These are phyloP conservation scores for Theileria equi DNA, from an alignment of 169 alveolate species.

Conservation along the genomic window DNA sequence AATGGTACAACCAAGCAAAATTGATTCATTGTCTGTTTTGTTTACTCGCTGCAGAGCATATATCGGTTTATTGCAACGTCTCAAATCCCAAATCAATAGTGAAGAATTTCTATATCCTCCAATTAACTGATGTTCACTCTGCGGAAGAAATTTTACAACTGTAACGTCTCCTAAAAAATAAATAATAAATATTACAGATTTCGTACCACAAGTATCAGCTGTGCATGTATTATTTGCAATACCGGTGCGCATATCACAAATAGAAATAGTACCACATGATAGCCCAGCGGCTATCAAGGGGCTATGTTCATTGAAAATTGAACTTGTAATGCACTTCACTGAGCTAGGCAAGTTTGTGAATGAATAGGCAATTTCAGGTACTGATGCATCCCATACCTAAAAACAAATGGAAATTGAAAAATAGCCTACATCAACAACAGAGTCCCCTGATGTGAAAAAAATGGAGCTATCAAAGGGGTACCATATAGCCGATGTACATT, in stretches of 20 bases:
- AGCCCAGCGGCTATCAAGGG: constrained; percentile 48
- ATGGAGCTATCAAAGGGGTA: constrained; percentile 25
- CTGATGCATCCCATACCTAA: constrained; percentile 50
- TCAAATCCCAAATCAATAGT: constrained; percentile 46
- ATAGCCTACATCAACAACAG: constrained; percentile 21
- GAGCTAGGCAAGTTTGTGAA: constrained; percentile 9
- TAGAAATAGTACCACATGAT: constrained; percentile 51
- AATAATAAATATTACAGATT: neutral
- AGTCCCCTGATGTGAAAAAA: constrained; percentile 51
- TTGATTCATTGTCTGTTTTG: neutral
- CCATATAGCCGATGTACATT: constrained; percentile 39
- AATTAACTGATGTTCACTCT: constrained; percentile 12
- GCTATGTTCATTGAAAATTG: neutral
- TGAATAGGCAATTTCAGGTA: constrained; percentile 36
- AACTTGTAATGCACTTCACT: constrained; percentile 19
- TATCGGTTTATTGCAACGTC: constrained; percentile 44
- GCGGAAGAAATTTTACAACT: constrained; percentile 10
- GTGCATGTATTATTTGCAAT: constrained; percentile 15
- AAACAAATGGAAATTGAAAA: neutral
- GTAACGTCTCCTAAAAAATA: constrained; percentile 29
- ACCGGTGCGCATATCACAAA: constrained; percentile 44
- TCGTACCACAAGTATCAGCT: neutral
- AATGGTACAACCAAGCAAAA: constrained; percentile 43
- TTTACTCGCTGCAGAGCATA: neutral
- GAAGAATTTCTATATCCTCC: constrained; percentile 31